Evolutionary conservation across 495 filamentous ascomycete genomes (phyloP).

Genomic region (Chaetomium cochliodes): DNA sequence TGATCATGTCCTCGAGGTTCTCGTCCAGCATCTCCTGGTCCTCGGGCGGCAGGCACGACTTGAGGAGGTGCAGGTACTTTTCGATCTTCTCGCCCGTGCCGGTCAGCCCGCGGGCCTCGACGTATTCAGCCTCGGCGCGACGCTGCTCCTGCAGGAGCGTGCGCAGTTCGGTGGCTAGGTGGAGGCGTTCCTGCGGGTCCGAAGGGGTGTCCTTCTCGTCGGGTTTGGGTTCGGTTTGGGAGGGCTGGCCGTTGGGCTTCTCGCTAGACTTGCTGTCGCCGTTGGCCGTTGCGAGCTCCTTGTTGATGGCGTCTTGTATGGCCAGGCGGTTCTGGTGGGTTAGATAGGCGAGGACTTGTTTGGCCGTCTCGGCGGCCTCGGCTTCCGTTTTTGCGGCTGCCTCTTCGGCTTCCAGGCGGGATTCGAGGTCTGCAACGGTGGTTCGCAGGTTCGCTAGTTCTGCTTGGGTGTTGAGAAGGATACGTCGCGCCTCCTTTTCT

Average conservation of each 20-base stretch:
- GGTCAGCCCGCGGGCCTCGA: slow-evolving; percentile 46
- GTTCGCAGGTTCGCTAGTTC: slow-evolving; percentile 53
- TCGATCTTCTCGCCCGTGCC: slow-evolving; percentile 51
- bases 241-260: slow-evolving; percentile 5
- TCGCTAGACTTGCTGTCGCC: slow-evolving; percentile 28
- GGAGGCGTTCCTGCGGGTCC: slow-evolving; percentile 38
- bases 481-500: slow-evolving; percentile 55
- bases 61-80: slow-evolving; percentile 48
- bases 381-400: slow-evolving; percentile 40
- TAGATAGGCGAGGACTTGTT: slow-evolving; percentile 42
- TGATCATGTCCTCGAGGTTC: slow-evolving; percentile 50
- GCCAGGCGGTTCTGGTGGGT: slow-evolving; percentile 45
- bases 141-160: slow-evolving; percentile 42
- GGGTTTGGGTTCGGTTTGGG: background rate
- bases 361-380: slow-evolving; percentile 37
- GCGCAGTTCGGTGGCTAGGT: slow-evolving; percentile 42
- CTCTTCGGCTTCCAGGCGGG: slow-evolving; percentile 46
- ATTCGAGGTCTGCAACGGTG: slow-evolving; percentile 50
- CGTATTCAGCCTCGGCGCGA: slow-evolving; percentile 45
- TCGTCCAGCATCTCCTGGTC: slow-evolving; percentile 48
- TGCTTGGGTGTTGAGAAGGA: slow-evolving; percentile 52
- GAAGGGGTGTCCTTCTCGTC: background rate
- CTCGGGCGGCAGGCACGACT: slow-evolving; percentile 46
- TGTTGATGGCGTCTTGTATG: slow-evolving; percentile 38
- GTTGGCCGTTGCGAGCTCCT: slow-evolving; percentile 38